A percentile compares a stretch with the other conserved stretches of the same genome.
Evolutionary conservation across 441 rosid species (phyloP).

Genomic region (Isatis lusitanica): DNA sequence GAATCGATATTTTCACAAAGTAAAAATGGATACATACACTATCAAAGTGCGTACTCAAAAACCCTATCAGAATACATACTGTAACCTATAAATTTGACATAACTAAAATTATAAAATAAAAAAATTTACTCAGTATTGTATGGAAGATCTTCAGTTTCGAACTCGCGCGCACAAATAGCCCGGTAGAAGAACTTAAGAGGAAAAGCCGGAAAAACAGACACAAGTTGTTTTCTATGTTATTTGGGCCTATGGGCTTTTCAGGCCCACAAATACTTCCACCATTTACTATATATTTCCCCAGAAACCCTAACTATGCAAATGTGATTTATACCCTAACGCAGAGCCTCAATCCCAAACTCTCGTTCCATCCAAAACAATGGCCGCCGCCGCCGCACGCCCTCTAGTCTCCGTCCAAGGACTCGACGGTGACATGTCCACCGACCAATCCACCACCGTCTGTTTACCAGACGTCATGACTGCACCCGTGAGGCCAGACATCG

Average conservation of each 20-base stretch:
- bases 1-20: not conserved
- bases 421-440: slow-evolving; percentile 74
- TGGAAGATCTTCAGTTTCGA: not conserved
- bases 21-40: not conserved
- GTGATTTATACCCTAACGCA: not conserved
- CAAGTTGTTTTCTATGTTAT: not conserved
- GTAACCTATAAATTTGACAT: not conserved
- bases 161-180: not conserved
- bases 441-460: slow-evolving; percentile 44
- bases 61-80: not conserved
- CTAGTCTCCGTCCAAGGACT: slow-evolving; percentile 62
- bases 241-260: slow-evolving; percentile 15
- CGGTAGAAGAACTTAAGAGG: not conserved
- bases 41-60: not conserved
- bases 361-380: slow-evolving; percentile 13
- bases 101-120: not conserved
- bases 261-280: not conserved
- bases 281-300: not conserved
- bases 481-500: slow-evolving; percentile 73
- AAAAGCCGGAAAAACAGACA: not conserved
- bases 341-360: not conserved
- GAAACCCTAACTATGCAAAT: not conserved
- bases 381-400: slow-evolving; percentile 66
- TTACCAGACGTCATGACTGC: slow-evolving; percentile 75
- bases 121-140: not conserved